Conservation (phyloP, 805 yeast genomes). For the Debaryomyces castellii region DNA sequence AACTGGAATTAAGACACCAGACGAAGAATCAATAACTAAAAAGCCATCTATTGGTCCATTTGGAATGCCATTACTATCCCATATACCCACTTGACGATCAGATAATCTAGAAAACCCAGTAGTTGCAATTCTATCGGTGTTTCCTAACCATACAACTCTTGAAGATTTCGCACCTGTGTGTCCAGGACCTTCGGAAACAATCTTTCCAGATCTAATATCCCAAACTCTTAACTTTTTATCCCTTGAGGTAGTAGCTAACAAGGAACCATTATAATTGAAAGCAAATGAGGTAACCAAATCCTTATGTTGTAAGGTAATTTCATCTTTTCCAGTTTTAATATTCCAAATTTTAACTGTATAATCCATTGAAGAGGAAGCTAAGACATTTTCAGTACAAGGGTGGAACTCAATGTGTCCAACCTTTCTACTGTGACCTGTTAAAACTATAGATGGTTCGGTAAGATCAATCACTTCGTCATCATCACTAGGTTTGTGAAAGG, state of each 20-base stretch:
- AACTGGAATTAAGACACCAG: constrained; percentile 92
- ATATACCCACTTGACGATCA: constrained; percentile 92
- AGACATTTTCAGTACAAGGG: constrained; percentile 81
- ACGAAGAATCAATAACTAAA: constrained; percentile 79
- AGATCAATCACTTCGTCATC: constrained; percentile 64
- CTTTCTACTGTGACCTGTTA: constrained; percentile 87
- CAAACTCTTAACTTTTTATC: constrained; percentile 89
- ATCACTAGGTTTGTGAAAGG: constrained; percentile 60
- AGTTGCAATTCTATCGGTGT: constrained; percentile 79
- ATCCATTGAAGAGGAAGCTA: constrained; percentile 90
- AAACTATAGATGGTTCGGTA: constrained; percentile 59
- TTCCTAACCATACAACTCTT: constrained; percentile 89
- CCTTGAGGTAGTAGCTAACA: constrained; percentile 84
- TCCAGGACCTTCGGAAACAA: constrained; percentile 81
- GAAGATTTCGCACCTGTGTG: constrained; percentile 92
- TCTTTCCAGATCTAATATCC: constrained; percentile 77
- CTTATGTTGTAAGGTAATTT: constrained; percentile 75
- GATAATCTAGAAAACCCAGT: constrained; percentile 92
- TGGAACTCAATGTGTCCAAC: constrained; percentile 91
- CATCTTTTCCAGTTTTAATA: constrained; percentile 68
- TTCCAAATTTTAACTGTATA: constrained; percentile 92
- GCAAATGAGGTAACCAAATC: constrained; percentile 92
- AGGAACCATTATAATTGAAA: constrained; percentile 86
- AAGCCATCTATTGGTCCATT: constrained; percentile 91
- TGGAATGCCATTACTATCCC: constrained; percentile 77